Evolutionary conservation across 2,329 filamentous ascomycete genomes (phyloP).

Genomic region (Beauveria brongniartii): DNA sequence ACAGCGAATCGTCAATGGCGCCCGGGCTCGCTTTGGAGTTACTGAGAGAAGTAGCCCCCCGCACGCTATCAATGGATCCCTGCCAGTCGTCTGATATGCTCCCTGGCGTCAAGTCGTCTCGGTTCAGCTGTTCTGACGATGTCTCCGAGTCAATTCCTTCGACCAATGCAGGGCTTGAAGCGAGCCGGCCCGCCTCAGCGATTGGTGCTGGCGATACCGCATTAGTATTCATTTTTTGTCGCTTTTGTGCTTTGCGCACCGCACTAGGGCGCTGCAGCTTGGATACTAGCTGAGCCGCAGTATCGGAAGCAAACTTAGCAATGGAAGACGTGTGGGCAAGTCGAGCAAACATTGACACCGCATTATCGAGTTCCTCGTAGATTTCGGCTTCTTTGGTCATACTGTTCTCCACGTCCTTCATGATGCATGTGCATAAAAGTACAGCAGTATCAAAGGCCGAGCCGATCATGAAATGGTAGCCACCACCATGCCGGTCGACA

Average conservation of each 20-base stretch:
- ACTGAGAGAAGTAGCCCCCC: background rate
- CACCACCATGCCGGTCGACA: slow-evolving; percentile 26
- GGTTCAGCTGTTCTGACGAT: background rate
- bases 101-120: background rate
- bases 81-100: slow-evolving; percentile 5
- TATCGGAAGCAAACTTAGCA: background rate
- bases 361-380: slow-evolving; percentile 2
- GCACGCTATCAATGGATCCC: background rate
- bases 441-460: slow-evolving; percentile 43
- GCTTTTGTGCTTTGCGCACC: background rate
- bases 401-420: slow-evolving; percentile 35
- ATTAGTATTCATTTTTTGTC: background rate
- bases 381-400: slow-evolving; percentile 23
- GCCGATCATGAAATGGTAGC: slow-evolving; percentile 42
- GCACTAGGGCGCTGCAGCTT: background rate
- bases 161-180: background rate
- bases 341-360: slow-evolving; percentile 1
- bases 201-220: background rate
- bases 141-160: background rate
- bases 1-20: slow-evolving; percentile 6
- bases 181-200: background rate
- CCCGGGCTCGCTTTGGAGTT: background rate
- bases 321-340: background rate
- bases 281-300: background rate
- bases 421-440: slow-evolving; percentile 40